A percentile compares a stretch with the other conserved stretches of the same genome.
phyloP scores from a whole-genome alignment of 2,329 filamentous ascomycete genomes.

The Hortaea sp. region DNA sequence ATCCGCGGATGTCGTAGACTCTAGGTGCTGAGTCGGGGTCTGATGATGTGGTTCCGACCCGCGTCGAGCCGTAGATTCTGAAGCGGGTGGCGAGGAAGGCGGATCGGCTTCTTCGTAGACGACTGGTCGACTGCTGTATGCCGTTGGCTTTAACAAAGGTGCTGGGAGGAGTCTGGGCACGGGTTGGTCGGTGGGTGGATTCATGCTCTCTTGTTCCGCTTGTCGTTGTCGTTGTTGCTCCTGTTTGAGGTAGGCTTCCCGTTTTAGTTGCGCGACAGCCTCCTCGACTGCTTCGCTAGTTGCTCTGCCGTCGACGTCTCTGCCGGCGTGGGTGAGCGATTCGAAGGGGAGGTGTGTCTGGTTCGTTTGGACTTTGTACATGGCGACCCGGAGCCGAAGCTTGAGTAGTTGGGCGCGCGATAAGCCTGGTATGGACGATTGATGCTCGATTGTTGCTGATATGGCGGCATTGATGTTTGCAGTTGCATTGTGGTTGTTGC shows the following conservation, averaged over 20 bases:
- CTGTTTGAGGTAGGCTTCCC: slow-evolving; percentile 8
- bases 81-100: slow-evolving; percentile 23
- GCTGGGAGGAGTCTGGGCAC: slow-evolving; percentile 24
- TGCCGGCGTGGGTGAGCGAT: slow-evolving; percentile 32
- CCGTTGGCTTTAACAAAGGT: slow-evolving; percentile 30
- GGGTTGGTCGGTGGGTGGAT: background rate
- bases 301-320: background rate
- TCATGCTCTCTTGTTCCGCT: background rate
- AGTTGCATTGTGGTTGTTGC: slow-evolving; percentile 1
- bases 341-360: slow-evolving; percentile 58
- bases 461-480: background rate
- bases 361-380: slow-evolving; percentile 66
- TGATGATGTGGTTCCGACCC: too few species aligned
- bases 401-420: slow-evolving; percentile 50
- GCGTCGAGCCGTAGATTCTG: too few species aligned
- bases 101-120: slow-evolving; percentile 21
- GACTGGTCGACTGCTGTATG: slow-evolving; percentile 26
- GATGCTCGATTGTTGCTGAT: slow-evolving; percentile 23
- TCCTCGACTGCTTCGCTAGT: slow-evolving; percentile 13
- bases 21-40: background rate
- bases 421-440: background rate
- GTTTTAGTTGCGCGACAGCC: slow-evolving; percentile 15
- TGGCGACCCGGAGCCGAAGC: slow-evolving; percentile 59
- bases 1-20: slow-evolving; percentile 6
- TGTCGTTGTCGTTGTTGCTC: background rate